Conservation (phyloP, 441 rosid genomes). For the Erodium moschatum region DNA sequence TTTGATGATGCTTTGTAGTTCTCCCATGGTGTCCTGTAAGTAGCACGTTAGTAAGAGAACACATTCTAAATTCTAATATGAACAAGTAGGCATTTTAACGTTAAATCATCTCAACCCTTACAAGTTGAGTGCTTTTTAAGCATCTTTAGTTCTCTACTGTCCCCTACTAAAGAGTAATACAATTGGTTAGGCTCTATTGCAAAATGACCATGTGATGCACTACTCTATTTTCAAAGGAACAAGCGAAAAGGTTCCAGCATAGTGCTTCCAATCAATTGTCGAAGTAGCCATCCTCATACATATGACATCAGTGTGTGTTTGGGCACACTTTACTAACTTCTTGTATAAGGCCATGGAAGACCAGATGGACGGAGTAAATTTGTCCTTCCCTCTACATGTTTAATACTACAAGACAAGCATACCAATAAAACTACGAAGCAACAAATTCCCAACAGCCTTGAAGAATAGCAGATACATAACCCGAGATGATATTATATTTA, state of each 20-base stretch:
- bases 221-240: not conserved
- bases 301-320: not conserved
- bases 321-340: not conserved
- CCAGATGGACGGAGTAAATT: not conserved
- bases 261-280: not conserved
- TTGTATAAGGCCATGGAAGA: not conserved
- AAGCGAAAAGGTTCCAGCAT: not conserved
- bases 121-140: not conserved
- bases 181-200: not conserved
- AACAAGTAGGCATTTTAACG: not conserved
- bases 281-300: not conserved
- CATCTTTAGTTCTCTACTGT: not conserved
- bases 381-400: not conserved
- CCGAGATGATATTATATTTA: not conserved
- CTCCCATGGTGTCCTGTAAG: slow-evolving; percentile 36
- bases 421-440: not conserved
- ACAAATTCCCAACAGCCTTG: not conserved
- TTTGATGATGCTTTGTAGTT: slow-evolving; percentile 26
- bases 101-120: not conserved
- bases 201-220: not conserved
- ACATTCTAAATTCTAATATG: slow-evolving; percentile 1
- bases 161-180: not conserved
- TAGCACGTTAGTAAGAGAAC: slow-evolving; percentile 4
- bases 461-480: not conserved
- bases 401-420: not conserved